phyloP scores from a whole-genome alignment of 208 protist species.

The Tetramitus jugosus region DNA sequence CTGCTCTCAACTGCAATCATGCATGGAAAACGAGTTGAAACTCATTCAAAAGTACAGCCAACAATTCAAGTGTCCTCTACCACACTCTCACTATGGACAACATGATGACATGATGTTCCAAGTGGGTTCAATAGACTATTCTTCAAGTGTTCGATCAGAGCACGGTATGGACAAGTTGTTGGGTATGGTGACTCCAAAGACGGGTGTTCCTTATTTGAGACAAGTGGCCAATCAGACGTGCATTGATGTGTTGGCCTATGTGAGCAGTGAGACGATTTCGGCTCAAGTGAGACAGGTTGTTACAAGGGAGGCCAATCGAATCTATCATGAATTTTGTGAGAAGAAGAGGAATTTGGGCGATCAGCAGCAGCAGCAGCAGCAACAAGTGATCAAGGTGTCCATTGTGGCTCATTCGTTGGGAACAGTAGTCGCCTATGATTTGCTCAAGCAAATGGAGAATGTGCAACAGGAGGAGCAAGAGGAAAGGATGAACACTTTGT shows the following conservation, averaged over 20 bases:
- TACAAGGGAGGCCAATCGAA: neutral
- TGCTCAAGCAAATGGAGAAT: neutral
- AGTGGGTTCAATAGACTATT: slow-evolving; percentile 1
- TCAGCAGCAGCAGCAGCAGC: neutral
- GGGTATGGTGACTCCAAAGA: neutral
- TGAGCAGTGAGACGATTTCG: neutral
- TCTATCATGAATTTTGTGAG: neutral
- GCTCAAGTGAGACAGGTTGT: neutral
- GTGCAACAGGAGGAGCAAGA: neutral
- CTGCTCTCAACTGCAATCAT: neutral
- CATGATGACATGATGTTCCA: too few species aligned
- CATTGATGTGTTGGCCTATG: slow-evolving; percentile 18
- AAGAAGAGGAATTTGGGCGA: neutral
- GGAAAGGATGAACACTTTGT: too few species aligned
- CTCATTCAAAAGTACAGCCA: too few species aligned
- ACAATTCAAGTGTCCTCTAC: neutral
- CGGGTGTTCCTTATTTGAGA: neutral
- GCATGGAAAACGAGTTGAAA: neutral
- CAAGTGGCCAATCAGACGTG: neutral
- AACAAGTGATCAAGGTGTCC: neutral
- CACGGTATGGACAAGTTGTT: neutral
- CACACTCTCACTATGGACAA: too few species aligned
- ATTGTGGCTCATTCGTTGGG: neutral
- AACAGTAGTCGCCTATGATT: slow-evolving; percentile 3
- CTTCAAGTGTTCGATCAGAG: neutral